phyloP scores from a whole-genome alignment of 169 alveolate species.

The Plasmodium chabaudi region DNA sequence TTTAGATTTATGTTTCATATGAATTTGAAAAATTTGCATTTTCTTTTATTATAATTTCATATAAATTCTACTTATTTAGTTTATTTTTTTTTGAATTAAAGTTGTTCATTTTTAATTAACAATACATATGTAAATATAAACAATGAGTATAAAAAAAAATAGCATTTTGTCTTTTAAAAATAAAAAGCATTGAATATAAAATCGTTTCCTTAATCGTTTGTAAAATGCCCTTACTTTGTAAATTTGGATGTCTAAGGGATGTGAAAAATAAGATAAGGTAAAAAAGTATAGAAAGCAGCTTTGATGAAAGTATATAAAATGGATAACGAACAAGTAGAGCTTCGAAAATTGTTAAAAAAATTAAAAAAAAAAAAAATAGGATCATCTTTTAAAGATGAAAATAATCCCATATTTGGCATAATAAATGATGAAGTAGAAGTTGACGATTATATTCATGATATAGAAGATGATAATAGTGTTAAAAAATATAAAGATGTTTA shows the following conservation, averaged over 20 bases:
- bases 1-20: background rate
- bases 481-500: conserved; percentile 33
- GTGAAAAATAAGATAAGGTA: background rate
- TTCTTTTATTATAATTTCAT: background rate
- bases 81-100: conserved; percentile 5
- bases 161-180: background rate
- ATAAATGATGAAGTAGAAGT: background rate
- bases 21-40: background rate
- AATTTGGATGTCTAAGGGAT: background rate
- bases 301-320: too few species aligned
- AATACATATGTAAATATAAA: background rate
- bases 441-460: conserved; percentile 11
- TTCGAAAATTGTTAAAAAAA: conserved; percentile 15
- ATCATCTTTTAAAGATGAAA: background rate
- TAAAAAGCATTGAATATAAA: background rate
- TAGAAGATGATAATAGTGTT: background rate
- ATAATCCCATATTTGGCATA: conserved; percentile 1
- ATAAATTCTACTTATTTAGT: background rate
- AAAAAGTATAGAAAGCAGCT: background rate
- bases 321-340: background rate
- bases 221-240: background rate
- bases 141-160: background rate
- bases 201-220: background rate
- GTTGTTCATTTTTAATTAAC: background rate
- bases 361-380: conserved; percentile 17